Evolutionary conservation across 1,284 basidiomycete species (phyloP).

Genomic region (Ustilago cynodontis): DNA sequence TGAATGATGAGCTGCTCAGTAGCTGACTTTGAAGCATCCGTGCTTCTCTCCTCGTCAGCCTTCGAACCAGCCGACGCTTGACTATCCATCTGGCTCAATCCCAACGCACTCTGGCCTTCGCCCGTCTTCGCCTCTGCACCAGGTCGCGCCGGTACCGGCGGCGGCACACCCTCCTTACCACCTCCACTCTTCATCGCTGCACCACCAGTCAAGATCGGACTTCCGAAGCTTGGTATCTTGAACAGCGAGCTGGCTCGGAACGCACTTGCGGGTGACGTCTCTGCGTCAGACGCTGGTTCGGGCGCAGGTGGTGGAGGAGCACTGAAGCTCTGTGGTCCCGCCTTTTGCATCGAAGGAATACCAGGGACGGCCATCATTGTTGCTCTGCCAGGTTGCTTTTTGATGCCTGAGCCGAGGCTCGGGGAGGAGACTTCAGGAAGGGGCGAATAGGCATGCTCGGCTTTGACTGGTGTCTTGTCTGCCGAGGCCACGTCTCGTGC

Average conservation of each 20-base stretch:
- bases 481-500: background rate
- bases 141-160: slow-evolving; percentile 16
- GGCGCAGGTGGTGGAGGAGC: slow-evolving; percentile 42
- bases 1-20: background rate
- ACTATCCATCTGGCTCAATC: slow-evolving; percentile 21
- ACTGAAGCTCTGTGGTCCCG: slow-evolving; percentile 58
- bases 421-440: slow-evolving; percentile 18
- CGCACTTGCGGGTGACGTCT: slow-evolving; percentile 30
- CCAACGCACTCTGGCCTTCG: slow-evolving; percentile 6
- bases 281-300: slow-evolving; percentile 8
- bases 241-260: slow-evolving; percentile 41
- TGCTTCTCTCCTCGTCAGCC: background rate
- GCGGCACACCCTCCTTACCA: slow-evolving; percentile 1
- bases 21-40: background rate
- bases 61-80: background rate
- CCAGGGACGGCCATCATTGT: slow-evolving; percentile 66
- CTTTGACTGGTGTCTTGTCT: slow-evolving; percentile 6
- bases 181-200: background rate
- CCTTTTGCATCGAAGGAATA: slow-evolving; percentile 59
- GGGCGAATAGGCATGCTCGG: slow-evolving; percentile 13
- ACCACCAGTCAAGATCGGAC: slow-evolving; percentile 19
- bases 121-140: background rate
- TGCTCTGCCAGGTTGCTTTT: slow-evolving; percentile 57
- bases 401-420: slow-evolving; percentile 39
- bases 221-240: slow-evolving; percentile 47